These are phyloP conservation scores for Neurospora sp. DNA, from an alignment of 495 filamentous ascomycete species.

Conservation along the genomic window DNA sequence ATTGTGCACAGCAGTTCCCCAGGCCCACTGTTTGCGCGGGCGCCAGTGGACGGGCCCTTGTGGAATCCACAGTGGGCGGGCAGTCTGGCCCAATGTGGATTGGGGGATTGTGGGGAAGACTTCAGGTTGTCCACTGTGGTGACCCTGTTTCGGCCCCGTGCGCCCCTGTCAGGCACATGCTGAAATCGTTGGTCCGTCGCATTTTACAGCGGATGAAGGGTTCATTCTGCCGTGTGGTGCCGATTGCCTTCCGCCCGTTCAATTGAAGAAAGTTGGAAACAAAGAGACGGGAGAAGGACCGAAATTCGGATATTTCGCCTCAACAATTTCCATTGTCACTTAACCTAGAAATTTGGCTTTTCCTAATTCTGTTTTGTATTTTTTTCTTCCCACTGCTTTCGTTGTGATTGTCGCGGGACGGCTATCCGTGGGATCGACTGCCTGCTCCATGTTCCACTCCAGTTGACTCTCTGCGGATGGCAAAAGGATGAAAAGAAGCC, in stretches of 20 bases:
- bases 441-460: neutral
- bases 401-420: neutral
- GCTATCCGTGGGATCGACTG: neutral
- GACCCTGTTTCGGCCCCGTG: neutral
- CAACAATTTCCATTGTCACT: neutral
- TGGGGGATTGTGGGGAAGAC: neutral
- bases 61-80: neutral
- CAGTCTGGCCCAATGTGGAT: neutral
- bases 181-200: neutral
- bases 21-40: neutral
- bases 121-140: neutral
- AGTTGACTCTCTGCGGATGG: neutral
- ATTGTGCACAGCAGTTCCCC: neutral
- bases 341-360: neutral
- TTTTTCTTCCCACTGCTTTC: neutral
- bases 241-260: neutral
- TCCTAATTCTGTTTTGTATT: neutral
- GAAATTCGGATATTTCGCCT: neutral
- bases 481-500: neutral
- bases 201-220: neutral
- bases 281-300: neutral
- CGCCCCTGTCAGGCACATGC: neutral
- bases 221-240: neutral
- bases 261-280: neutral
- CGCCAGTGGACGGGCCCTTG: neutral